These are phyloP conservation scores for Neospermospora avenae DNA, from an alignment of 2,329 filamentous ascomycete genomes.

Conservation along the genomic window DNA sequence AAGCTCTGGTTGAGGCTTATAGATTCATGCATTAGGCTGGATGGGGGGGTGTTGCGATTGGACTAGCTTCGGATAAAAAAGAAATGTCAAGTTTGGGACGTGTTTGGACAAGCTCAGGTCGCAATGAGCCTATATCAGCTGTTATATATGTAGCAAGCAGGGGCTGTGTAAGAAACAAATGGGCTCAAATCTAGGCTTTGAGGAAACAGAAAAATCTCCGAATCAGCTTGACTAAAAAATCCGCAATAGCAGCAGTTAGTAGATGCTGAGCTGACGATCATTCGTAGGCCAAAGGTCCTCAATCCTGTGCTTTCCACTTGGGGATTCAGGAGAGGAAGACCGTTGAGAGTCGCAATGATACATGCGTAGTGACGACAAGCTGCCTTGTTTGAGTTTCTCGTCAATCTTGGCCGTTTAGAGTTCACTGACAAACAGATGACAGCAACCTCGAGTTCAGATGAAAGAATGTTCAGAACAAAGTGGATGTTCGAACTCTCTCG, in stretches of 20 bases:
- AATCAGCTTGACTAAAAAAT: no score
- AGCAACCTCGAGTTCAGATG: background rate
- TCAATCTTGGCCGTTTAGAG: background rate
- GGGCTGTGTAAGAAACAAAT: background rate
- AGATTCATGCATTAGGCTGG: background rate
- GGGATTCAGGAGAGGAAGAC: background rate
- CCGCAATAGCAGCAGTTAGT: no score
- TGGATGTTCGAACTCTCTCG: background rate
- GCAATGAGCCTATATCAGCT: background rate
- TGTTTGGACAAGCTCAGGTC: slow-evolving; percentile 1
- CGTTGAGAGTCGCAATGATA: background rate
- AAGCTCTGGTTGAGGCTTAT: background rate
- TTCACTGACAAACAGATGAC: background rate
- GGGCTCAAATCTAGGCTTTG: background rate
- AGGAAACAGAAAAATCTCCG: background rate
- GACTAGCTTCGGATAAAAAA: background rate
- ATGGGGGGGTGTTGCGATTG: slow-evolving; percentile 1
- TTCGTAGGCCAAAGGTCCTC: background rate
- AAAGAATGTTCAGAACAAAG: background rate
- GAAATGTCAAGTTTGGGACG: background rate
- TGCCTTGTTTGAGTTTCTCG: background rate
- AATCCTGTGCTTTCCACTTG: background rate
- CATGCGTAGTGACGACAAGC: background rate
- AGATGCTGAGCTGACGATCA: no score
- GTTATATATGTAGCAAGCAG: background rate